phyloP scores from a whole-genome alignment of 768 basidiomycete genomes.

The Glaciozyma antarctica region DNA sequence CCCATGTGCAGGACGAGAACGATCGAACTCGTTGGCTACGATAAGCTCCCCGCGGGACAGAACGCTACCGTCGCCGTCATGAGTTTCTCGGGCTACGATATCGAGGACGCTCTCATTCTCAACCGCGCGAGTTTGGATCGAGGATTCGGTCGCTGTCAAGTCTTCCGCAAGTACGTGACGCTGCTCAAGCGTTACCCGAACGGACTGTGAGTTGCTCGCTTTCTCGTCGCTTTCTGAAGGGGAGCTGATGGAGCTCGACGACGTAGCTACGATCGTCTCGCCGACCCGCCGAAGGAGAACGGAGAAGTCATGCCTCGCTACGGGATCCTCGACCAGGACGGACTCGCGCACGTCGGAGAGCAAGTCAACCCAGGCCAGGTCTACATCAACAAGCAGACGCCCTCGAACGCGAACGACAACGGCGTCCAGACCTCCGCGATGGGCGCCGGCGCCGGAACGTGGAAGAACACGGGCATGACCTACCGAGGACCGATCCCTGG shows the following conservation, averaged over 20 bases:
- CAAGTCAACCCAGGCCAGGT: constrained; percentile 85
- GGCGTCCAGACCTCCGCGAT: constrained; percentile 15
- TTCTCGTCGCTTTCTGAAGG: background rate
- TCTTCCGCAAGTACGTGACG: constrained; percentile 87
- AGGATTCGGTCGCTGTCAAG: constrained; percentile 95
- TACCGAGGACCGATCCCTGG: constrained; percentile 92
- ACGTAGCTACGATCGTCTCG: constrained; percentile 76
- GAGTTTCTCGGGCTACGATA: constrained; percentile 99
- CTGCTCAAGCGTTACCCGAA: constrained; percentile 93
- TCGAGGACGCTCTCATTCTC: constrained; percentile 93
- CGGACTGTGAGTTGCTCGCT: constrained; percentile 65
- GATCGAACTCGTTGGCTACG: constrained; percentile 92
- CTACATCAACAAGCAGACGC: constrained; percentile 94
- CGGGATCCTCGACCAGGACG: constrained; percentile 83
- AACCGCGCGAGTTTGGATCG: constrained; percentile 95
- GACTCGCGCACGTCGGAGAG: constrained; percentile 89
- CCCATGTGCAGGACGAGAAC: constrained; percentile 99
- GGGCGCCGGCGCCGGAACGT: constrained; percentile 59
- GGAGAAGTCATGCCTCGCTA: constrained; percentile 72
- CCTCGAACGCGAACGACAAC: constrained; percentile 76
- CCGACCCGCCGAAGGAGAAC: constrained; percentile 77
- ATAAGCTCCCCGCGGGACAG: constrained; percentile 91
- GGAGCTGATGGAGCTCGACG: background rate
- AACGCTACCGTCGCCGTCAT: constrained; percentile 98
- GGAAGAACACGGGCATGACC: constrained; percentile 81